Evolutionary conservation across 2,329 filamentous ascomycete species (phyloP), one percentile per base, ranked within the genome.

Genomic region (Colletotrichum sp.): DNA sequence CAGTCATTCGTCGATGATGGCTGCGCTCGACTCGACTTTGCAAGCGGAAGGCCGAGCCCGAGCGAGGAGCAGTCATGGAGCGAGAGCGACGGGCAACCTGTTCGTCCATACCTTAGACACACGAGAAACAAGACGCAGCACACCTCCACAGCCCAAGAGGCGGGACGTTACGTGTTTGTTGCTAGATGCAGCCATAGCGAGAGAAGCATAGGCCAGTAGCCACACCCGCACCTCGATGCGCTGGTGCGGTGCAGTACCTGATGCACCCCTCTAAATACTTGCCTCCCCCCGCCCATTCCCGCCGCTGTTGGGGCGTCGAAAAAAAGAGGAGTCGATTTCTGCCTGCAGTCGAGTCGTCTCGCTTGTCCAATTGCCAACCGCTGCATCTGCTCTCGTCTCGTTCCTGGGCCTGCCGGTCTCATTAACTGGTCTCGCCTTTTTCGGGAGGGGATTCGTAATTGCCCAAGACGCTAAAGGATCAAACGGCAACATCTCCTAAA

Each of bases 391-490:
- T 68, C 69, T 67, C 57, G 64, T 75, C 73, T 67, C 70, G 73
- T 75, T 68, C 73, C 73, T 75, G 26, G 70, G 69, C 43, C 66
- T 52, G 70, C 43, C 58, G 43, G 69, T 75, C 73, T 75, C 73
- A 68, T 72, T 68, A 67, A 67, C 69, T 75, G 64, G 64, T 55
- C 57, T 68, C 64, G 43, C 64, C 70, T 65, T 21, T 66, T 71
- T 71, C 26, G 74, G 61, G 76, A 67, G 67, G 65, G 77, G 67
- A 77, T 69, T 78, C 77, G 77, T 78, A 74, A 77, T 75, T 72
- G 71, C 65, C 77, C 77, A 77, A 78, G 77, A 77, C 77, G 75
- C 77, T 78, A 78, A 77, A 74, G 75, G 77, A 76, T 71, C 43
- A 24, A 71, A 74, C 76, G 76, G 76, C 76, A 77, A 64, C 63